phyloP scores from a whole-genome alignment of 805 yeast species.

The Blastobotrys americana region DNA sequence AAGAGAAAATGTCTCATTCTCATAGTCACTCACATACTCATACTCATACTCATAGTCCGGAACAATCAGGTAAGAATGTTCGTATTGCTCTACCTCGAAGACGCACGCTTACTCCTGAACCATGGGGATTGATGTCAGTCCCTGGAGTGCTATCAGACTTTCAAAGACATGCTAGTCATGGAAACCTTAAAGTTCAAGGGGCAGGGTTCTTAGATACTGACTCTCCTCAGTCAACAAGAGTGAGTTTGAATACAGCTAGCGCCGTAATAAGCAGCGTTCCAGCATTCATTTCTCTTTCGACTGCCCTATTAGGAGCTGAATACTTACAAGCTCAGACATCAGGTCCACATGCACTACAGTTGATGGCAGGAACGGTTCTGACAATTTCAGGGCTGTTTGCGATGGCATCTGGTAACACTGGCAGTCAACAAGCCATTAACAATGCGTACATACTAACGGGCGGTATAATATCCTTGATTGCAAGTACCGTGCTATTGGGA shows the following conservation, averaged over 20 bases:
- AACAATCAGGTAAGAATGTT: too few relatives aligned
- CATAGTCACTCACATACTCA: neutral
- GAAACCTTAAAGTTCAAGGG: neutral
- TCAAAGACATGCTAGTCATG: constrained; percentile 30
- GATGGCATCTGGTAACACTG: constrained; percentile 1
- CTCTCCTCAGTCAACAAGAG: neutral
- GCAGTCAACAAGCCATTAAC: constrained; percentile 2
- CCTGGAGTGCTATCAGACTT: constrained; percentile 32
- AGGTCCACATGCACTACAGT: constrained; percentile 10
- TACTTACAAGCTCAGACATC: constrained; percentile 12
- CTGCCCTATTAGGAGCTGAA: constrained; percentile 24
- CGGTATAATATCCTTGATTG: constrained; percentile 17
- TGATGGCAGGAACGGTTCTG: constrained; percentile 22
- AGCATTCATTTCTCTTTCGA: constrained; percentile 27
- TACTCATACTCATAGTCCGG: neutral
- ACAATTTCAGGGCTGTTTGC: constrained; percentile 18
- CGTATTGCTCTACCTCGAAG: constrained; percentile 14
- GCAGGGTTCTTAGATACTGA: neutral
- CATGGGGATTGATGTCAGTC: constrained; percentile 33
- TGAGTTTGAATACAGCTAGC: neutral
- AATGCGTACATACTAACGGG: constrained; percentile 16
- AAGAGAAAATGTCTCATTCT: neutral
- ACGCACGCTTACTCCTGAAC: constrained; percentile 23
- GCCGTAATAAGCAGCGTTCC: constrained; percentile 25
- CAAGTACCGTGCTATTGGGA: constrained; percentile 20